These are phyloP conservation scores for Colletotrichum lupini DNA, from an alignment of 2,329 filamentous ascomycete species.

Conservation along the genomic window DNA sequence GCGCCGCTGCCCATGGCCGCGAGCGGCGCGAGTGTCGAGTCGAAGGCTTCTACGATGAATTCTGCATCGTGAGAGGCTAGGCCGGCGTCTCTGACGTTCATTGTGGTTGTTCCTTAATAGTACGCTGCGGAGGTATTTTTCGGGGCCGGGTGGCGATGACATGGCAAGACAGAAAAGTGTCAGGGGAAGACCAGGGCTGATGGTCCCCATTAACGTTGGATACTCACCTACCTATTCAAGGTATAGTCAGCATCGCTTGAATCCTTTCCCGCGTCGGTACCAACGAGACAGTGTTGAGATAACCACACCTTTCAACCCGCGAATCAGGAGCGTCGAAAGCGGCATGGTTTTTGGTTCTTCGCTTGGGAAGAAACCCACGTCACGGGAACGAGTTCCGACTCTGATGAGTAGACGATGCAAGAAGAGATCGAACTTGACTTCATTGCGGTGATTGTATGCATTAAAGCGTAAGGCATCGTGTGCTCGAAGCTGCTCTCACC, in stretches of 20 bases:
- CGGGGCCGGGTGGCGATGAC: neutral
- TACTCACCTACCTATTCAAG: neutral
- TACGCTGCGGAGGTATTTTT: neutral
- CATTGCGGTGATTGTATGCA: neutral
- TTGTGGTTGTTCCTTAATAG: neutral
- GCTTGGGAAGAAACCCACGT: neutral
- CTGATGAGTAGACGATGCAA: neutral
- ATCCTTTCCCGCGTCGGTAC: neutral
- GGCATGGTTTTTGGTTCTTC: neutral
- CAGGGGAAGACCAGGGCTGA: neutral
- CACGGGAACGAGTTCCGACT: neutral
- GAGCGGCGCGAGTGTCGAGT: constrained; percentile 44
- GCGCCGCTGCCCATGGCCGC: constrained; percentile 40
- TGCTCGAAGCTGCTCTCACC: neutral
- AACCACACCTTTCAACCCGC: neutral
- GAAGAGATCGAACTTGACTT: neutral
- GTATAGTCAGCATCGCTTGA: neutral
- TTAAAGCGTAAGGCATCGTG: neutral
- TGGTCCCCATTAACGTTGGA: too few species aligned
- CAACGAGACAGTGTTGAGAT: neutral
- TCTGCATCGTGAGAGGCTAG: constrained; percentile 40
- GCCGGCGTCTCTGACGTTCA: constrained; percentile 40
- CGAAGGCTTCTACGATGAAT: constrained; percentile 45
- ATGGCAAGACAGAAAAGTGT: neutral
- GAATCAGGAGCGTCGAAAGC: neutral